Base-by-base conservation (phyloP, 2,329 filamentous ascomycete species). In the Monosporascus sp. region DNA sequence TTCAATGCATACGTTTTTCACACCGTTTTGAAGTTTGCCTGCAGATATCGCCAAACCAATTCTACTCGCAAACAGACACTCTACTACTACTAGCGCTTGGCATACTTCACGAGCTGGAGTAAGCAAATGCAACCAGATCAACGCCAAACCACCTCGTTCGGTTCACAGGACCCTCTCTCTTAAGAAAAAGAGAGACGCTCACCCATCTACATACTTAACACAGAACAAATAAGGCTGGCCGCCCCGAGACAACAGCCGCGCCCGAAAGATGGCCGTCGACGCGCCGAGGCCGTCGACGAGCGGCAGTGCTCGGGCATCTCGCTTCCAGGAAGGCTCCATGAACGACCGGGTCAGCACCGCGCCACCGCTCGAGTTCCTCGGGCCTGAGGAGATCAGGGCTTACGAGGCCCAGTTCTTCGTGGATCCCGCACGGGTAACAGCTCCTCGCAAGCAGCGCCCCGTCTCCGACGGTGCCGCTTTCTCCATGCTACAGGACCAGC, bases 261-360 rank as follows among this genome's bases (percentile, higher is more conserved):
- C 56, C 52, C 57, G 14, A 56, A 61, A 44, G 60, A 65, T 64
- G 63, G 55, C 63, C 48, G 58, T 55, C 52, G 63, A 64, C 49
- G 52, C 67, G 53, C 66, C 60, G 49, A 57, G 60, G 56, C 67
- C 71, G 55, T 67, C 72, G 55, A 71, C 63, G 60, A 75, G 82
- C 74, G 60, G 58, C 55, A 59, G 65, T 49, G 63, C 62, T 14
- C 60, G 63, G 40, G 62, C 63, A 9, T 68, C 65, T 35, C 67
- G 84, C 72, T 76, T 95, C 80, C 64, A 86, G 38, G 91, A 96
- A 72, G 91, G 88, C 41, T 93, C 87, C 64, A 93, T 96, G 89
- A 90, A 86, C 65, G 89, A 95, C 70, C 85, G 88, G 59, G 77
- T 82, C 35, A 92, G 88, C 64, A 79, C 83, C 54, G 81, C 78